Evolutionary conservation across 139 green algal genomes (phyloP).

Genomic region (Haematococcus lacustris): DNA sequence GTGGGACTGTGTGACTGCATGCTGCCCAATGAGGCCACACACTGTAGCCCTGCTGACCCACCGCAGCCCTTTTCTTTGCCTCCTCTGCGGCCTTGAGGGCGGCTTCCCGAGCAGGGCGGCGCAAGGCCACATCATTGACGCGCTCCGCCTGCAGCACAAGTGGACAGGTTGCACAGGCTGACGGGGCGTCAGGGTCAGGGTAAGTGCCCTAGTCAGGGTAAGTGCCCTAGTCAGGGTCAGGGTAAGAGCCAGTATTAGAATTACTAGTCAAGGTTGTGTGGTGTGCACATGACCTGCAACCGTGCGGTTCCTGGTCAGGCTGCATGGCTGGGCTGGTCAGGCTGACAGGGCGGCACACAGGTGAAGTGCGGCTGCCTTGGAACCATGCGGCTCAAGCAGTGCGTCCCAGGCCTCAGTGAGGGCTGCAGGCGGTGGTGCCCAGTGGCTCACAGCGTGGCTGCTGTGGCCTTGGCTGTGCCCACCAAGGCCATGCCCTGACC

Average conservation of each 20-base stretch:
- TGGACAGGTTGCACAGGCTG: neutral
- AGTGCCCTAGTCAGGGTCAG: neutral
- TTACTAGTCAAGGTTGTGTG: no score
- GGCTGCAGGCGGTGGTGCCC: no score
- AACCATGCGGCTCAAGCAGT: no score
- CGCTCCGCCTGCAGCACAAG: conserved; percentile 9
- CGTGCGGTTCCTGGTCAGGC: neutral
- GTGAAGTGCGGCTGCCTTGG: neutral
- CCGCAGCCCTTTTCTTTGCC: conserved; percentile 9
- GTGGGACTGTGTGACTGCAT: neutral
- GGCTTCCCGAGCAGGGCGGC: conserved; percentile 12
- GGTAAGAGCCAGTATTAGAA: no score
- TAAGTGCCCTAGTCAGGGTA: no score
- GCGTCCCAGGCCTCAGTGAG: no score
- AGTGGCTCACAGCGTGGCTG: no score
- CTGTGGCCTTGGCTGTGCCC: no score
- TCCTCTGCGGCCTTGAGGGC: conserved; percentile 21
- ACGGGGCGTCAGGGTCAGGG: no score
- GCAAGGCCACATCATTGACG: conserved; percentile 27
- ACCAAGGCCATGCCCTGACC: no score
- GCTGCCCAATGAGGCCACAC: neutral
- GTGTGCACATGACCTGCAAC: neutral
- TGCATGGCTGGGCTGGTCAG: no score
- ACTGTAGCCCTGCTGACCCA: neutral
- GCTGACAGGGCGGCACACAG: neutral